phyloP scores from a whole-genome alignment of 495 filamentous ascomycete genomes.

The Polyplosphaeria fusca region DNA sequence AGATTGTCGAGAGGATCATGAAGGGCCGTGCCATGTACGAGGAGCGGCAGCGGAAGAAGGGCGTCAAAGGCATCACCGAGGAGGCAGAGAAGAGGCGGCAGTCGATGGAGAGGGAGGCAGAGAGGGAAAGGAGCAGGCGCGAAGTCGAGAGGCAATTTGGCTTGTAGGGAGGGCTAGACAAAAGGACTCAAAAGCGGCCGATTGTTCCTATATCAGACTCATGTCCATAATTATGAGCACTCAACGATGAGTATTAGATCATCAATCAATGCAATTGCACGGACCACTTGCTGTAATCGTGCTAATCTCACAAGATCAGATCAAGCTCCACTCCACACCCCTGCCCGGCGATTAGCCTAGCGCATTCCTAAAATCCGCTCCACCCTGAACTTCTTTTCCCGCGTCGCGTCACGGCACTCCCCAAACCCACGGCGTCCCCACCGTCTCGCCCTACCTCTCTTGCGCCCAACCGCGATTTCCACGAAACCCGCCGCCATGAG shows the following conservation, averaged over 20 bases:
- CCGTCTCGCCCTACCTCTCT: no score
- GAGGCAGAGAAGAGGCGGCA: conserved; percentile 54
- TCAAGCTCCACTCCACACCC: no score
- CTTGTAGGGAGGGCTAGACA: conserved; percentile 4
- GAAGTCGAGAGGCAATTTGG: conserved; percentile 40
- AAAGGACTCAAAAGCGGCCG: background rate
- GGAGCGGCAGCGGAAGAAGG: conserved; percentile 83
- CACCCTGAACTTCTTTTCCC: no score
- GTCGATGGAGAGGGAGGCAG: conserved; percentile 50
- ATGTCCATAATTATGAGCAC: background rate
- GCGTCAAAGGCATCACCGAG: conserved; percentile 75
- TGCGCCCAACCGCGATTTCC: no score
- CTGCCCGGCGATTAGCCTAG: no score
- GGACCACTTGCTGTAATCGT: background rate
- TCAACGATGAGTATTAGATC: background rate
- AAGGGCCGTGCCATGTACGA: conserved; percentile 80
- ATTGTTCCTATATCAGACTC: background rate
- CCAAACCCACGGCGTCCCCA: no score
- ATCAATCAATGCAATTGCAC: background rate
- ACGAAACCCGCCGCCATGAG: no score
- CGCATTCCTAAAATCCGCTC: no score
- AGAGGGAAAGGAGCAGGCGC: conserved; percentile 33
- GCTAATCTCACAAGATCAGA: no score
- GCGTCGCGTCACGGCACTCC: no score
- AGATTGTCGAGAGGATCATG: conserved; percentile 88